Percentiles rank a stretch among this genome's conserved stretches.
These are phyloP conservation scores for Polytolypa hystricis DNA, from an alignment of 2,329 filamentous ascomycete species.

Conservation along the genomic window DNA sequence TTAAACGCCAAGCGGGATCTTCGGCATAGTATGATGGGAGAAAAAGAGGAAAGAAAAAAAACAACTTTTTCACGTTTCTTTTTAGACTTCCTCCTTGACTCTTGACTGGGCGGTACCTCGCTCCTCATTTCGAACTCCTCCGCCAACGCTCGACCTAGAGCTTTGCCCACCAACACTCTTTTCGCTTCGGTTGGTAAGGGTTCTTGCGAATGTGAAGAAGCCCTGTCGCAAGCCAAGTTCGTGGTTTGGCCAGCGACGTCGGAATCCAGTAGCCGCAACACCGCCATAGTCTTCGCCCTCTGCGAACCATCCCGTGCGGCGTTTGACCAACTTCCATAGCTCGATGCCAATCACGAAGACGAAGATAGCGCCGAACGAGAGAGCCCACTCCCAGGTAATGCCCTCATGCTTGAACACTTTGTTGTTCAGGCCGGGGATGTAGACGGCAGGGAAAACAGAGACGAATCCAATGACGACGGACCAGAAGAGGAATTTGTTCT, in stretches of 20 bases:
- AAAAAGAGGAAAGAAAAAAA: too few species aligned
- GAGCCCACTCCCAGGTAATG: constrained; percentile 53
- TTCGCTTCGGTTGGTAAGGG: constrained; percentile 18
- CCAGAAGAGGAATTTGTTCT: constrained; percentile 44
- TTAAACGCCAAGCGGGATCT: too few species aligned
- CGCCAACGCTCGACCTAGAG: constrained; percentile 3
- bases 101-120: not conserved
- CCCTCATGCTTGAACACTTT: constrained; percentile 50
- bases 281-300: constrained; percentile 20
- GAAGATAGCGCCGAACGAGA: constrained; percentile 44
- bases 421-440: constrained; percentile 50
- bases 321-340: constrained; percentile 49
- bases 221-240: constrained; percentile 21
- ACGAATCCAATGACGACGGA: constrained; percentile 37
- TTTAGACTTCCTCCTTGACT: constrained; percentile 5
- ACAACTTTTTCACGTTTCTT: too few species aligned
- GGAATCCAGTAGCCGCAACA: constrained; percentile 12
- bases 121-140: not conserved
- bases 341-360: constrained; percentile 51
- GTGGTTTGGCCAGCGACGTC: constrained; percentile 14
- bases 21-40: too few species aligned
- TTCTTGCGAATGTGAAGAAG: constrained; percentile 23
- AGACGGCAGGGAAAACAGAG: constrained; percentile 43
- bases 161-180: constrained; percentile 13
- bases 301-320: constrained; percentile 24